Evolutionary conservation across 163 green algal genomes (phyloP), one percentile per base, ranked within the genome.

Genomic region (Scenedesmus sp.): DNA sequence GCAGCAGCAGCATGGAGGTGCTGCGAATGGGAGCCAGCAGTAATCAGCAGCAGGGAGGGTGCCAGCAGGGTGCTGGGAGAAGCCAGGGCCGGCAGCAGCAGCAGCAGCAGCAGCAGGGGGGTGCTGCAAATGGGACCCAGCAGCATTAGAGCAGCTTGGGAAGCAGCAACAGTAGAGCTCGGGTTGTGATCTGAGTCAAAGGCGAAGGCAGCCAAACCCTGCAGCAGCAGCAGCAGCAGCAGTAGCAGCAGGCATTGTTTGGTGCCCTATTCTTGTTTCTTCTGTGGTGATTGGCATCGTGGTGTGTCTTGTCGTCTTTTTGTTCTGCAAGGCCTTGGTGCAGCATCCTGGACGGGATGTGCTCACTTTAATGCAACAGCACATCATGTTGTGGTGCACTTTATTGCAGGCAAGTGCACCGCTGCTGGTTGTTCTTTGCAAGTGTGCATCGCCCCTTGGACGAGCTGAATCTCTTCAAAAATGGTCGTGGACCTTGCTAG

Each of bases 61-160:
- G 0, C 5, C 82, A 70, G 56, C 52, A 66, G 81, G 81, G 10
- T 86, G 46, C 20, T 13, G 76, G 10, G 76, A 84, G 77, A 7
- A 20, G 12, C 6, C n/a, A 56, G 26, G 26, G 1, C 10, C 10
- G n/a, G 8, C 18, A 1, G 77, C 77, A 57, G n/a, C 77, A 84
- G 77, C 77, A 84, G 34, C 77, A 84, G 77, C 77, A 84, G 77
- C 77, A 84, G 77, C n/a, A n/a, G n/a, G 5, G 20, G 57, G 77
- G 8, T 2, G 20, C 13, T 2, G 59, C 34, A 23, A 46, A 57
- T 18, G 77, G 77, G n/a, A 52, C 16, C 1, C 18, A 9, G 59
- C 20, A 59, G 77, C 16, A 82, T 20, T 20, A n/a, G 23, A 2
- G 4, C 13, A n/a, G 20, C 73, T 55, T 15, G 34, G 73, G 73